These are phyloP conservation scores for Elaeagnus macrophylla DNA, from an alignment of 306 rosid species.

Conservation along the genomic window DNA sequence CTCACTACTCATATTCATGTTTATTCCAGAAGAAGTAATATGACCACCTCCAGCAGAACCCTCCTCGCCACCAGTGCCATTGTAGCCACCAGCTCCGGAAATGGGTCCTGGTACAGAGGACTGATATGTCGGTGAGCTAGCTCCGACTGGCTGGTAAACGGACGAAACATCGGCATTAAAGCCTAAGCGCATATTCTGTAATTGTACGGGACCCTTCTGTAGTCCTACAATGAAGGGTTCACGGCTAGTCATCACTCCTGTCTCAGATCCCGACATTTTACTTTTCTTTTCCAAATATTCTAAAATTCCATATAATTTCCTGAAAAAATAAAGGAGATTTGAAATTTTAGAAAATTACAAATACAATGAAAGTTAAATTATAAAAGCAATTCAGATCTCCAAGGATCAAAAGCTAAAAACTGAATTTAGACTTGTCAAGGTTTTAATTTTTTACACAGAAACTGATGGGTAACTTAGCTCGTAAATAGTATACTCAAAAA, in stretches of 20 bases:
- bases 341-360: neutral
- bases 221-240: conserved; percentile 38
- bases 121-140: conserved; percentile 22
- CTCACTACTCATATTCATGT: conserved; percentile 31
- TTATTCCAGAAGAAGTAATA: conserved; percentile 18
- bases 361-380: neutral
- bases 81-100: neutral
- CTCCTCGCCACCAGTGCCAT: conserved; percentile 2
- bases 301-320: conserved; percentile 12
- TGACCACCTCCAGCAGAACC: conserved; percentile 22
- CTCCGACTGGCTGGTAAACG: conserved; percentile 30
- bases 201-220: conserved; percentile 22
- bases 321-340: conserved; percentile 8
- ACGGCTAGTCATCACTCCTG: conserved; percentile 41
- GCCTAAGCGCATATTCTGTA: conserved; percentile 36
- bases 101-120: conserved; percentile 8
- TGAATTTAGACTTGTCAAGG: neutral
- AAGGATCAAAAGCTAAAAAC: neutral
- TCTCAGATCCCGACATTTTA: conserved; percentile 60
- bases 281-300: neutral
- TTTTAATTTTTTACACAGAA: neutral
- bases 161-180: conserved; percentile 29
- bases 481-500: neutral
- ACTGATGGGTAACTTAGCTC: too few relatives aligned
- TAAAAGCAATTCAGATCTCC: neutral